Percentiles rank a stretch among this genome's conserved stretches.
phyloP scores from a whole-genome alignment of 2,329 filamentous ascomycete genomes.

The Mycocentrospora acerina region DNA sequence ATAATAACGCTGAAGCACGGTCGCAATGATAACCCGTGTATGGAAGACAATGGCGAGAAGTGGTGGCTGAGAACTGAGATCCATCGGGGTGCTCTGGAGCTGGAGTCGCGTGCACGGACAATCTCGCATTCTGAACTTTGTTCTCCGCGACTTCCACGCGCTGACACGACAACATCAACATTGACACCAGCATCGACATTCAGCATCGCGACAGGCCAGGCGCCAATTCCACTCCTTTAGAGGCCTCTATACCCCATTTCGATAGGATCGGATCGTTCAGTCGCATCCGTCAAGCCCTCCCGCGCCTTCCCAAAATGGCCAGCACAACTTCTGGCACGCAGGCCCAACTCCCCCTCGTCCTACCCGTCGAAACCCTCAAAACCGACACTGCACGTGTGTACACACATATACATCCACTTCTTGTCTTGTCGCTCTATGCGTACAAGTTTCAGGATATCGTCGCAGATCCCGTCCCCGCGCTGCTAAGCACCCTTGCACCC shows the following conservation, averaged over 20 bases:
- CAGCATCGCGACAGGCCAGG: constrained; percentile 12
- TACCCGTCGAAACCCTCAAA: constrained; percentile 51
- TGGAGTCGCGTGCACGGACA: constrained; percentile 15
- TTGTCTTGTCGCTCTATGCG: constrained; percentile 66
- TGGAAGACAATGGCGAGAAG: no score
- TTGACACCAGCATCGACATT: constrained; percentile 1
- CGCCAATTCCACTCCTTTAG: constrained; percentile 23
- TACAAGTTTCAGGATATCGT: constrained; percentile 68
- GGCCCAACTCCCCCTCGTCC: constrained; percentile 21
- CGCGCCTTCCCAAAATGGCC: constrained; percentile 18
- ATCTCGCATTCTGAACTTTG: constrained; percentile 11
- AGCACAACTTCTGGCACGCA: constrained; percentile 24
- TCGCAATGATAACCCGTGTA: no score
- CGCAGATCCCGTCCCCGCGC: constrained; percentile 65
- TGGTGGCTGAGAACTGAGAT: no score
- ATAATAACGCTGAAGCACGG: no score
- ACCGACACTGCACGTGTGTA: constrained; percentile 55
- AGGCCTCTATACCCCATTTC: background rate
- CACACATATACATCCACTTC: constrained; percentile 66
- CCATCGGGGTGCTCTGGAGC: constrained; percentile 17
- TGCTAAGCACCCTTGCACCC: constrained; percentile 62
- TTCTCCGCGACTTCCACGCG: constrained; percentile 15
- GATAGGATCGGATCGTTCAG: background rate
- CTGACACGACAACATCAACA: constrained; percentile 10
- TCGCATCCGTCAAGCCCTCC: constrained; percentile 2